Base-by-base conservation (phyloP, 257 asterid genomes). In the Paraleonurus japonicus region DNA sequence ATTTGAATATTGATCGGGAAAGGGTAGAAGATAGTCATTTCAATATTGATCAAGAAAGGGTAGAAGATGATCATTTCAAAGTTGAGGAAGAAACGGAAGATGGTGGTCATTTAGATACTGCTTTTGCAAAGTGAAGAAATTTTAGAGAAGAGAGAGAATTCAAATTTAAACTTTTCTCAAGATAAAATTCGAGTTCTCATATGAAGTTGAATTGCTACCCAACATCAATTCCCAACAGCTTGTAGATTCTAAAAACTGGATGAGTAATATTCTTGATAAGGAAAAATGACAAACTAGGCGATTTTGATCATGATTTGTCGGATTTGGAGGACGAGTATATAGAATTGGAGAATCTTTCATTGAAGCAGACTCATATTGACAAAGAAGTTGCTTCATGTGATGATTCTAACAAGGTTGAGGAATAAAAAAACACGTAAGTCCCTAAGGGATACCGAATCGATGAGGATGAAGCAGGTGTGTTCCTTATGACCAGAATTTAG, bases 401-500 rank as follows among this genome's bases (percentile, higher is more conserved):
- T 39, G 65, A 61, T 71, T 32, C 70, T 20, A 41, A 62, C 63
- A 54, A 64, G 47, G 54, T 39, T 2, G 67, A 62, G 9, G 71
- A 75, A 43, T 54, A 32, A 15, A 51, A 61, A 23, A 23, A 58
- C 84, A 55, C n/a, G n/a, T n/a, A n/a, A n/a, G n/a, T n/a, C n/a
- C n/a, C n/a, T n/a, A 32, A 41, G 74, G 84, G 89, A 75, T 75
- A 73, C 75, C 0, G 84, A 81, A 59, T 74, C 81, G 92, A 79
- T 12, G 90, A 85, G 0, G 92, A 82, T 48, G 96, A 83, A 75
- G 22, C 15, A n/a, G 98, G 89, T 76, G 86, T 85, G 41, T 66
- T 94, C 55, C 67, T 45, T 88, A 91, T 67, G 96, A 94, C 47
- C 85, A 86, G 80, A 57, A 84, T 48, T 85, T 94, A 75, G 92